phyloP scores from a whole-genome alignment of 345 rosid species.

The Euphorbia pulcherrima region DNA sequence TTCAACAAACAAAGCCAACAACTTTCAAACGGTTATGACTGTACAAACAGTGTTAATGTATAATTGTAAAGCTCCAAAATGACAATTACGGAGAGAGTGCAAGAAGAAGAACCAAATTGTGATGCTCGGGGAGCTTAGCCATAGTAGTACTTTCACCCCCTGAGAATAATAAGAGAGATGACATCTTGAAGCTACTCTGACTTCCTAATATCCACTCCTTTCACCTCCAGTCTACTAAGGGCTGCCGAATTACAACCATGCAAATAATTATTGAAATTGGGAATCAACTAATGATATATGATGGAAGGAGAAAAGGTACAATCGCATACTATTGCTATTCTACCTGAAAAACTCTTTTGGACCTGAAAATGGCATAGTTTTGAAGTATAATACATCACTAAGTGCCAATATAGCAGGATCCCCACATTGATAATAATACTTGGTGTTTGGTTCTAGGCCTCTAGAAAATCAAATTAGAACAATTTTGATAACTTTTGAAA shows the following conservation, averaged over 20 bases:
- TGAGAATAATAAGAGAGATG: conserved; percentile 81
- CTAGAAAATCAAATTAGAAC: no score
- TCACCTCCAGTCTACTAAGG: conserved; percentile 73
- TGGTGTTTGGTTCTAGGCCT: no score
- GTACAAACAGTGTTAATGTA: background rate
- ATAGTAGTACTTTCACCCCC: conserved; percentile 99
- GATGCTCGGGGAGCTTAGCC: conserved; percentile 93
- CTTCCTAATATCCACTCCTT: conserved; percentile 82
- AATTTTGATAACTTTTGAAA: no score
- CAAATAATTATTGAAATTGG: background rate
- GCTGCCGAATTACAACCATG: conserved; percentile 29
- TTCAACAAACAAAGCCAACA: background rate
- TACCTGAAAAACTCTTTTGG: no score
- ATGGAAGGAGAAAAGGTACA: background rate
- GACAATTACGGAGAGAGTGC: background rate
- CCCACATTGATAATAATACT: no score
- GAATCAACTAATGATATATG: background rate
- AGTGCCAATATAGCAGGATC: no score
- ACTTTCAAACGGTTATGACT: no score
- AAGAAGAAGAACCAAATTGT: conserved; percentile 59
- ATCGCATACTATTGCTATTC: no score
- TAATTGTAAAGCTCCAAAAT: background rate
- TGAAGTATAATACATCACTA: no score
- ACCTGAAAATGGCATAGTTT: no score
- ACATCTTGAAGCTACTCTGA: conserved; percentile 71